Evolutionary conservation across 768 basidiomycete genomes (phyloP), one percentile per base, ranked within the genome.

Genomic region (Xerocomus brunneocitrinus): DNA sequence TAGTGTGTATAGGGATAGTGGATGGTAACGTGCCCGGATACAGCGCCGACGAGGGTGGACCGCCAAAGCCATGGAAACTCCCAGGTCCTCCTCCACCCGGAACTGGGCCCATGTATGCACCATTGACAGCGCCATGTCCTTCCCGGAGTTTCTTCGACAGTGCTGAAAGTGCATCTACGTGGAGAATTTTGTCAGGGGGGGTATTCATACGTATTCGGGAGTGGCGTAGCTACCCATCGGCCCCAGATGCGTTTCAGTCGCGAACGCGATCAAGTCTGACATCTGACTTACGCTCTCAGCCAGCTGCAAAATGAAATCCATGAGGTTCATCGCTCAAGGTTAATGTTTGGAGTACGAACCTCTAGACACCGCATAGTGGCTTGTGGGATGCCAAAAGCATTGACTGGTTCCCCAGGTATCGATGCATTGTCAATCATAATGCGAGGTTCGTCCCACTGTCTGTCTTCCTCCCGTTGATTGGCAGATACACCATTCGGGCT

Each of bases 341-440:
- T 38, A 24, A 53, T 28, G 24, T 25, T 50, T 40, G 47, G 16
- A 24, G 32, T 46, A 66, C 77, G 52, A 52, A 87, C 86, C 79
- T 92, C 90, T 34, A 92, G 73, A 77, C 89, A 91, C 50, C 90
- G 77, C 91, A 91, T 91, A 16, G 90, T 90, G 3, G 88, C 89
- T 64, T 91, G 89, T 6, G 90, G 89, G 49, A 92, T 89, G 5
- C 90, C 90, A 70, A 91, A 92, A 22, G 87, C 87, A 62, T 91
- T 91, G 48, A 92, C 87, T 8, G 90, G 90, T 61, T 91, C 89
- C 5, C 82, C 81, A 12, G 91, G 90, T 59, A 91, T 80, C n/a
- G 75, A 74, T 31, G 80, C 86, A 34, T 73, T 73, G 16, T 83
- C 81, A 44, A 88, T 81, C 46, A 78, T 60, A 39, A 82, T 70